Evolutionary conservation across 1,284 basidiomycete species (phyloP), one percentile per base, ranked within the genome.

Genomic region (Pascua guehoae): DNA sequence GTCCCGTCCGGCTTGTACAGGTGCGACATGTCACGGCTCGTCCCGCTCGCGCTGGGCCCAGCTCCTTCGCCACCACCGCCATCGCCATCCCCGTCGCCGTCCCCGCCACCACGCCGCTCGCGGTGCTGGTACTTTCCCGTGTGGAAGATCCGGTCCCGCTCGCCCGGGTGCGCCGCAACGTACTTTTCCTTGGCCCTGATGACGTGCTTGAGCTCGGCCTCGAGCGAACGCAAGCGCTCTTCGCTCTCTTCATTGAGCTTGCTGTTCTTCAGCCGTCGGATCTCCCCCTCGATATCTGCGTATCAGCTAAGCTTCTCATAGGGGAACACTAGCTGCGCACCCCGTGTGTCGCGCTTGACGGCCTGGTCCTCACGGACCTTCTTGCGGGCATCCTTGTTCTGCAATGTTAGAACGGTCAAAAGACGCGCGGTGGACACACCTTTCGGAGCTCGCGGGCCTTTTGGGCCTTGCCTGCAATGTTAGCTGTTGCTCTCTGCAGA

Each of bases 361-460:
- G 89, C 80, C 16, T 87, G 81, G 70, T 89, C 87, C 68, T 93
- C 90, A 65, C 89, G 84, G 17, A 83, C 78, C 77, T 92, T 89
- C 50, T 84, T 78, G 57, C 91, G 81, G 54, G 83, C 85, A 71
- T 86, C 79, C 80, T 92, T 93, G 80, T 94, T 93, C 91, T 93
- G 53, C 53, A 11, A 17, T 47, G 24, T 32, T 32, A 32, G 24
- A 32, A 32, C 17, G 47, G 37, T 42, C 37, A 47, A 15, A 2
- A 8, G 7, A 12, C 2, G 1, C 11, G 9, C 11, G 14, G 15
- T 48, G 47, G 15, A n/a, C 79, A 64, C 75, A 88, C 90, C 86
- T 92, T 93, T 80, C 91, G 92, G 40, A 93, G 79, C 73, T 95
- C 90, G 73, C 89, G 92, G 76, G 89, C 91, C 60, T 88, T 82